These are phyloP conservation scores for Tetracladium marchalianum DNA, from an alignment of 495 filamentous ascomycete species.

Conservation along the genomic window DNA sequence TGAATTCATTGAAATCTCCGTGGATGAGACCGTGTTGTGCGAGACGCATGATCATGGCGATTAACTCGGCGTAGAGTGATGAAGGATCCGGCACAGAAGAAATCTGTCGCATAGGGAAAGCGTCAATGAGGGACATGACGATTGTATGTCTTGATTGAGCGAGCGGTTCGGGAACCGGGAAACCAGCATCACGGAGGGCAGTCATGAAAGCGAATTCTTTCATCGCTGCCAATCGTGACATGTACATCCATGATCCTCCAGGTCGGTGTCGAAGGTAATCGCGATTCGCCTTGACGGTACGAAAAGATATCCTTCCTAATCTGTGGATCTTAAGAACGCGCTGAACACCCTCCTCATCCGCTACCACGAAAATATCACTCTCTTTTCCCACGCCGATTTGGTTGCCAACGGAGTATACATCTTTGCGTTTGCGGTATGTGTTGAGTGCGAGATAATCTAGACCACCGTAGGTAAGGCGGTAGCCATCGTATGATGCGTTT, in stretches of 20 bases:
- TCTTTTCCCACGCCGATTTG: conserved; percentile 97
- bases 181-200: conserved; percentile 68
- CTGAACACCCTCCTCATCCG: conserved; percentile 53
- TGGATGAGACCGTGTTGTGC: conserved; percentile 90
- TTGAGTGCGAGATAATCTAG: conserved; percentile 94
- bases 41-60: conserved; percentile 73
- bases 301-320: conserved; percentile 92
- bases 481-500: conserved; percentile 96
- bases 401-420: conserved; percentile 83
- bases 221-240: conserved; percentile 81
- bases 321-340: conserved; percentile 87
- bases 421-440: conserved; percentile 65
- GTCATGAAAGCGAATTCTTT: conserved; percentile 93
- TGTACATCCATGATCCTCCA: conserved; percentile 91
- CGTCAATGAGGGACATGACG: conserved; percentile 85
- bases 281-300: conserved; percentile 86
- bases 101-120: conserved; percentile 81
- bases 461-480: conserved; percentile 92
- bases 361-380: conserved; percentile 89
- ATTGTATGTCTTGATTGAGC: conserved; percentile 87
- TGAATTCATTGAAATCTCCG: conserved; percentile 99
- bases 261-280: conserved; percentile 84
- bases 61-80: conserved; percentile 74
- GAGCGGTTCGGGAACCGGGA: conserved; percentile 80
- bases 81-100: conserved; percentile 69